Evolutionary conservation across 768 basidiomycete genomes (phyloP), one percentile per base, ranked within the genome.

Genomic region (Tulasnella sp.): DNA sequence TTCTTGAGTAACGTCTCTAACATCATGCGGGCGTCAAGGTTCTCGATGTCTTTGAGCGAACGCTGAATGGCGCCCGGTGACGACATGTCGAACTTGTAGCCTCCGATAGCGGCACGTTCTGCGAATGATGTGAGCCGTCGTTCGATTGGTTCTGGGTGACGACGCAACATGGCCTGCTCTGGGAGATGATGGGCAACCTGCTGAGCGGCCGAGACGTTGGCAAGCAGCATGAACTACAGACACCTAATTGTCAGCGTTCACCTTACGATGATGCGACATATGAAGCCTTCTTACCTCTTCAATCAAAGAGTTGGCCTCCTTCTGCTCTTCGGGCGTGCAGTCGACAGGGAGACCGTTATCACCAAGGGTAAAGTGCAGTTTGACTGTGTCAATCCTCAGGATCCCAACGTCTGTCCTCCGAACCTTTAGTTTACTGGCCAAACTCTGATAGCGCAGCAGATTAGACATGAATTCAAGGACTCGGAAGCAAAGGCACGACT

Each of bases 151-250:
- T 75, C 80, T 68, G 98, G 96, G 66, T 98, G 93, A 58, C 96
- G 85, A 62, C 96, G 85, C 45, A 99, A 80, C 12, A 99, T 76
- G n/a, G 94, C 88, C 70, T 98, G 96, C 69, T 99, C 96, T 25
- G 96, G 92, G 24, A 98, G 80, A 65, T 92, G 83, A 22, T 92
- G 84, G 38, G 94, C 94, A 65, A 96, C 83, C 65, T 92, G 85
- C 68, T 93, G 90, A 9, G 96, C 92, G 42, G 93, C 86, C 11
- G 89, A 75, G 31, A 84, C 83, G 68, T 98, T 99, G 63, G 87
- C 84, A 56, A 94, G 75, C 17, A 98, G 74, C 94, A 98, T 98
- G 74, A 91, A 92, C 90, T 93, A 65, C 0, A 50, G 1, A 49
- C 15, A 7, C 21, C 34, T 15, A 24, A 44, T 25, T 53, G 46